Evolutionary conservation across 192 early-diverging fungal species (phyloP), one percentile per base, ranked within the genome.

Genomic region (Entomortierella chlamydospora): DNA sequence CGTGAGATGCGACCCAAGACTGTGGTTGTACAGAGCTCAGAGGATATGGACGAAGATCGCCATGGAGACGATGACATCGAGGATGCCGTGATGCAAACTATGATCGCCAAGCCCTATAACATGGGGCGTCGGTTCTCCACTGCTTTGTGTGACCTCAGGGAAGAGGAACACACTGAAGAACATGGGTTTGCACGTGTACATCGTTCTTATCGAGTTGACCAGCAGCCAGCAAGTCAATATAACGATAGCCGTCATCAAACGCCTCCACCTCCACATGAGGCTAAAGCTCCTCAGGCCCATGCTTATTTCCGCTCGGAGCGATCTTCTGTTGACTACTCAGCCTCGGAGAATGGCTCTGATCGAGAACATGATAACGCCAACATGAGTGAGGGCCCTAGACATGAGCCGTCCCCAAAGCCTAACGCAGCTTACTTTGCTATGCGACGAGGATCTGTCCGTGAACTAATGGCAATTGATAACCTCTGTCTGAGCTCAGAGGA

Each of bases 401-500:
- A 23, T 47, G 57, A 23, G 25, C 12, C 67, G 2, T 66, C 61
- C 2, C 68, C 62, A 1, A 33, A 49, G 29, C 65, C 73, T 30
- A 47, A 33, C 41, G 33, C 51, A 0, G 4, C 62, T 2, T 79
- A 70, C 23, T 52, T 79, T 18, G 62, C 67, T 0, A 79, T 79
- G 50, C 76, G 76, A 6, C 76, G 76, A 18, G 68, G 68, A 8
- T 79, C 76, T 41, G 76, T 79, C 4, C 58, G 76, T 4, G 76
- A 79, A 29, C 25, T 79, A 7, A 79, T 79, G 76, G 76, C 76
- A 2, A 79, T 79, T 43, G 50, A 79, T 28, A 45, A 79, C 51
- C 57, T 79, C 10, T 79, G 76, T 28, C 57, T 79, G 56, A 79
- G 76, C 37, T 79, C 76, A 22, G 68, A 79, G 33, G 76, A 79